Evolutionary conservation across 2,329 filamentous ascomycete species (phyloP).

Genomic region (Metarhizium album): DNA sequence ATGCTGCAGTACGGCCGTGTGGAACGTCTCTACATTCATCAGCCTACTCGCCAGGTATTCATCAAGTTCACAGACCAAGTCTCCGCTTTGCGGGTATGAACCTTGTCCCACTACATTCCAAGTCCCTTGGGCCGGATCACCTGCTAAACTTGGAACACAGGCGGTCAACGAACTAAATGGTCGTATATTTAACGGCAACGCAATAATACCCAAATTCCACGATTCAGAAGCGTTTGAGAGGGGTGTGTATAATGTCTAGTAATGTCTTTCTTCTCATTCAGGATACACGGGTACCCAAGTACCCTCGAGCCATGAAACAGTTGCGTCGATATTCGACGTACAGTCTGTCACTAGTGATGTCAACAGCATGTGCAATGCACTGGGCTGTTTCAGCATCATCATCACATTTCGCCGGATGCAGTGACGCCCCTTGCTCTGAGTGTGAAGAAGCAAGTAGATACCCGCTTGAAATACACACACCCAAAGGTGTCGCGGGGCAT

Average conservation of each 20-base stretch:
- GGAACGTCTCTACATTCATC: constrained; percentile 66
- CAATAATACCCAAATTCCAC: constrained; percentile 73
- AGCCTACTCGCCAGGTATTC: constrained; percentile 60
- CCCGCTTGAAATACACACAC: too few species aligned
- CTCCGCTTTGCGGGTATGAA: constrained; percentile 68
- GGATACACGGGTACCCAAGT: not conserved
- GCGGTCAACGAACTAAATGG: constrained; percentile 86
- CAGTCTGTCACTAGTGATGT: too few species aligned
- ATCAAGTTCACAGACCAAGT: constrained; percentile 85
- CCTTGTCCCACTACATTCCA: not conserved
- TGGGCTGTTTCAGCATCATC: too few species aligned
- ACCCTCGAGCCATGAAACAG: too few species aligned
- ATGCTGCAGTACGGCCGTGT: constrained; percentile 62
- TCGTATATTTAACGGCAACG: constrained; percentile 78
- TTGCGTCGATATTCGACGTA: too few species aligned
- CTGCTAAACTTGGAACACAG: constrained; percentile 29
- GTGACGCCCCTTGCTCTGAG: too few species aligned
- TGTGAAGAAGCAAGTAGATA: too few species aligned
- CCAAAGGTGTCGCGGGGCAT: too few species aligned
- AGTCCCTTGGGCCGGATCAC: not conserved
- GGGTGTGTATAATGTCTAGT: constrained; percentile 36
- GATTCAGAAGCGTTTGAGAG: constrained; percentile 72
- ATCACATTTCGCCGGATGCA: too few species aligned
- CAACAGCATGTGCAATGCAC: too few species aligned
- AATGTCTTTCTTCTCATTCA: not conserved